These are phyloP conservation scores for Leptosphaerulina australis DNA, from an alignment of 2,329 filamentous ascomycete genomes.

Conservation along the genomic window DNA sequence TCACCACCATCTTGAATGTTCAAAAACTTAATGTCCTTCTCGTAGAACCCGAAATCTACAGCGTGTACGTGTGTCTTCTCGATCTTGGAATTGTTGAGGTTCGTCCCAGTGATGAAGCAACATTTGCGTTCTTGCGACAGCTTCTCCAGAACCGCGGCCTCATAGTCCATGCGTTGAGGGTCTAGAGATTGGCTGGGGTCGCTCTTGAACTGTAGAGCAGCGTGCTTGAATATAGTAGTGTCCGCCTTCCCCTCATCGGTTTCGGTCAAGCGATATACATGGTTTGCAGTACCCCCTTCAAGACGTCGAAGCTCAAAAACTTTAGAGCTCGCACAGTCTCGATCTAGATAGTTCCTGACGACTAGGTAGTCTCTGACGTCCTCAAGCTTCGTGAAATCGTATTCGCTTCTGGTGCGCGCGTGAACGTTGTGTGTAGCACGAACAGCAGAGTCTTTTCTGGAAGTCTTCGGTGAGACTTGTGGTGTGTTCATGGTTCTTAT, in stretches of 20 bases:
- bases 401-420: not conserved
- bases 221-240: slow-evolving; percentile 45
- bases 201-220: slow-evolving; percentile 37
- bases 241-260: not conserved
- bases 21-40: slow-evolving; percentile 35
- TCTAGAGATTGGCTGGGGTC: slow-evolving; percentile 36
- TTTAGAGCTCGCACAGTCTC: not conserved
- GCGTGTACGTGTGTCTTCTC: slow-evolving; percentile 24
- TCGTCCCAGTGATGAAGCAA: not conserved
- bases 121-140: slow-evolving; percentile 16
- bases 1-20: slow-evolving; percentile 41
- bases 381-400: not conserved
- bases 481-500: not conserved
- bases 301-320: slow-evolving; percentile 17
- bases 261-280: slow-evolving; percentile 40
- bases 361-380: not conserved
- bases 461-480: not conserved
- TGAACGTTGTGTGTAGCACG: not conserved
- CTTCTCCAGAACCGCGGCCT: slow-evolving; percentile 33
- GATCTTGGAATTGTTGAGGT: not conserved
- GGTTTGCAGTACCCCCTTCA: slow-evolving; percentile 46
- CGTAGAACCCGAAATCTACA: slow-evolving; percentile 32
- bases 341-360: not conserved
- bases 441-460: not conserved
- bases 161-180: slow-evolving; percentile 43